These are phyloP conservation scores for Tuctoria greenei DNA, from an alignment of 176 grass and related monocot genomes.

Conservation along the genomic window DNA sequence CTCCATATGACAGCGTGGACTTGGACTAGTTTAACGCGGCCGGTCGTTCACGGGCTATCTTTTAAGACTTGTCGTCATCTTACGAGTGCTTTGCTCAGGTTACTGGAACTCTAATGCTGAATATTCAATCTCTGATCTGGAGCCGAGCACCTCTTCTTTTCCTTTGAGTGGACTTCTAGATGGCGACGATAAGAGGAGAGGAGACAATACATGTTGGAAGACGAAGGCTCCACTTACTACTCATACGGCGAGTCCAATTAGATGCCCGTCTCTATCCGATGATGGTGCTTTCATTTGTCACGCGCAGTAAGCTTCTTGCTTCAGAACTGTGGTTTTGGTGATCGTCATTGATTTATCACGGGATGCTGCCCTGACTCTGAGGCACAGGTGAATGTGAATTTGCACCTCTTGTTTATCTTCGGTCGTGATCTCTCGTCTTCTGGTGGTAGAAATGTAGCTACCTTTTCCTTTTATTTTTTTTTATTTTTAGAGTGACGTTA, in stretches of 20 bases:
- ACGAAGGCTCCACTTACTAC: not conserved
- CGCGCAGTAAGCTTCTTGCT: not conserved
- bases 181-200: not conserved
- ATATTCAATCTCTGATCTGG: slow-evolving; percentile 18
- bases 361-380: not conserved
- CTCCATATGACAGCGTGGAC: not conserved
- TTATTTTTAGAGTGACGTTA: no score
- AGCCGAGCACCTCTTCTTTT: not conserved
- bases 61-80: not conserved
- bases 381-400: not conserved
- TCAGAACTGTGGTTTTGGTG: not conserved
- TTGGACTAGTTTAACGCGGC: not conserved
- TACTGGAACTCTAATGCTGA: not conserved
- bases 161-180: not conserved
- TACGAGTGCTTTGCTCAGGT: not conserved
- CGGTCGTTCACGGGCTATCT: not conserved
- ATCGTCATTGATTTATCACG: not conserved
- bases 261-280: not conserved
- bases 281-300: not conserved
- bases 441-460: not conserved
- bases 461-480: not conserved
- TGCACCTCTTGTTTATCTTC: not conserved
- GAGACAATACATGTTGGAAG: not conserved
- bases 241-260: not conserved
- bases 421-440: not conserved